Percentiles rank a stretch among this genome's conserved stretches.
These are phyloP conservation scores for Brettanomyces naardenensis DNA, from an alignment of 805 yeast genomes.

Conservation along the genomic window DNA sequence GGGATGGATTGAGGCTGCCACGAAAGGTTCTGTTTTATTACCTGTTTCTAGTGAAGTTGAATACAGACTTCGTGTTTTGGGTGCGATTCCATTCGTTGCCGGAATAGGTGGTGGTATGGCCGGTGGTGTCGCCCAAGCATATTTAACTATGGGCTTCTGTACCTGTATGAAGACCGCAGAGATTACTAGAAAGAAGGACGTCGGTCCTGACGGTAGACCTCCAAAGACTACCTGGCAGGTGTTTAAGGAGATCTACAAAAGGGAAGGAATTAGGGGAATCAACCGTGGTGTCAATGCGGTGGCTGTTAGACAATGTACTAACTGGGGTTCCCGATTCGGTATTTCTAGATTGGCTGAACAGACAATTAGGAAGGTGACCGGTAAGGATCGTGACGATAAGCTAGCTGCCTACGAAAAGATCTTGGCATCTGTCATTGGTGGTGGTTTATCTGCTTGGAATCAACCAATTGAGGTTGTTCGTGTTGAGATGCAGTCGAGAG, in stretches of 20 bases:
- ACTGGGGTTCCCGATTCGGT: constrained; percentile 98
- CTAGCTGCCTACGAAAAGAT: constrained; percentile 76
- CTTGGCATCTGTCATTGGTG: constrained; percentile 83
- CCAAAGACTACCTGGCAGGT: constrained; percentile 77
- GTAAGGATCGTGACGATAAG: constrained; percentile 47
- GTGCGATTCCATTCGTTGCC: constrained; percentile 63
- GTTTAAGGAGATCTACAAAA: constrained; percentile 72
- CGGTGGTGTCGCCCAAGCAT: constrained; percentile 97
- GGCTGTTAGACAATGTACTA: constrained; percentile 97
- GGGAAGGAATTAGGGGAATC: constrained; percentile 90
- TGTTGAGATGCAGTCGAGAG: constrained; percentile 96
- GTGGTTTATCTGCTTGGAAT: constrained; percentile 97
- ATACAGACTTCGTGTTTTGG: constrained; percentile 57
- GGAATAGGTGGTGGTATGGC: constrained; percentile 95
- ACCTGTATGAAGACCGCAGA: constrained; percentile 99
- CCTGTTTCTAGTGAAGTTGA: constrained; percentile 93
- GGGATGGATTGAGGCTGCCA: constrained; percentile 99
- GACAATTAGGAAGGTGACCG: constrained; percentile 55
- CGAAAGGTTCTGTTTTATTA: constrained; percentile 92
- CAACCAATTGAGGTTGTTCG: constrained; percentile 98
- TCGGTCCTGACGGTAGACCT: constrained; percentile 47
- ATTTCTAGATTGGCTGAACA: constrained; percentile 88
- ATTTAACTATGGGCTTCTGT: constrained; percentile 94
- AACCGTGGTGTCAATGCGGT: constrained; percentile 98
- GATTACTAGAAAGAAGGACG: constrained; percentile 83